Conservation (phyloP, 768 basidiomycete genomes). For the Udeniomyces megalosporus region DNA sequence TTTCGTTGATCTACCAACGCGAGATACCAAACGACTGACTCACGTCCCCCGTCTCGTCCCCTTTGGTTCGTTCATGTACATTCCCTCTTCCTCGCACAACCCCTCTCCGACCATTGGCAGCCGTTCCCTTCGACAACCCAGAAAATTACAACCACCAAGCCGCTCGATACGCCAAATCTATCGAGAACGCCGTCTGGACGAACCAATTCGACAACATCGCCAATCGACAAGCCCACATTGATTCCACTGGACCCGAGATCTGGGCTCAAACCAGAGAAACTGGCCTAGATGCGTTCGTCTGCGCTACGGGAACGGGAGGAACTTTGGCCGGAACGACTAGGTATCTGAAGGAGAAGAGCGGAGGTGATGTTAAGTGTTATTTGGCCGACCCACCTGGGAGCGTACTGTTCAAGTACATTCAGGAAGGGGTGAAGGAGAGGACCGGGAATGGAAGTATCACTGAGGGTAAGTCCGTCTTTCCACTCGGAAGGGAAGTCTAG, state of each 20-base stretch:
- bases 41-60: neutral
- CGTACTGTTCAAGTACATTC: conserved; percentile 67
- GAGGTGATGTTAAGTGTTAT: conserved; percentile 65
- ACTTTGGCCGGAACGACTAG: conserved; percentile 80
- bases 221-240: conserved; percentile 74
- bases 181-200: conserved; percentile 82
- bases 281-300: conserved; percentile 70
- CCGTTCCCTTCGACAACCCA: conserved; percentile 89
- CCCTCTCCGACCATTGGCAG: conserved; percentile 11
- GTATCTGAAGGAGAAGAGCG: conserved; percentile 70
- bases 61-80: neutral
- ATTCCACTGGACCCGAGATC: conserved; percentile 88
- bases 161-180: conserved; percentile 56
- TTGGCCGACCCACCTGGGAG: conserved; percentile 94
- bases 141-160: conserved; percentile 95
- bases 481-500: too few relatives aligned
- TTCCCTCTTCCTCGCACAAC: neutral
- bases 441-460: conserved; percentile 38
- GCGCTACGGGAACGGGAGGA: conserved; percentile 88
- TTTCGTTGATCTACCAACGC: neutral
- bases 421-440: conserved; percentile 57
- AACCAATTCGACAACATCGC: conserved; percentile 95
- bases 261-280: conserved; percentile 70
- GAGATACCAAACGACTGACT: neutral
- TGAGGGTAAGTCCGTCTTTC: conserved; percentile 6